These are phyloP conservation scores for Trametes cubensis DNA, from an alignment of 768 basidiomycete species.

Conservation along the genomic window DNA sequence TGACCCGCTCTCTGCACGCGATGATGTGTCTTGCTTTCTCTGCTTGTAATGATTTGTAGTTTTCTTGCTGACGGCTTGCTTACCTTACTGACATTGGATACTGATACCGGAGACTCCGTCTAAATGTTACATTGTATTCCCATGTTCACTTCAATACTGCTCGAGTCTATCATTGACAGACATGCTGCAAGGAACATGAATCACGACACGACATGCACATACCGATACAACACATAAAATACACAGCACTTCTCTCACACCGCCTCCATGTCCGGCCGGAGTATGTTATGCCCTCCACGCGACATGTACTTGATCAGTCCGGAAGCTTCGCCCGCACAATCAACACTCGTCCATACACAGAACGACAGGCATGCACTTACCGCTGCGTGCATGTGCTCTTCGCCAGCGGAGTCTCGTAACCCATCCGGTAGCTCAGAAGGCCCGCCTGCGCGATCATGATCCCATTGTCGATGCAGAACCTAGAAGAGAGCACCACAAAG, in stretches of 20 bases:
- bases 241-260: background rate
- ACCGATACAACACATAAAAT: conserved; percentile 1
- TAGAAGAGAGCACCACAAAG: conserved; percentile 33
- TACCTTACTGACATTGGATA: too few relatives aligned
- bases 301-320: conserved; percentile 93
- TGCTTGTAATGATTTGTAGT: too few relatives aligned
- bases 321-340: conserved; percentile 58
- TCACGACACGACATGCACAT: too few relatives aligned
- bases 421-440: conserved; percentile 89
- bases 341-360: background rate
- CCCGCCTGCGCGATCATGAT: conserved; percentile 99
- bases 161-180: too few relatives aligned
- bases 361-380: conserved; percentile 42
- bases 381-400: conserved; percentile 93
- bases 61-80: too few relatives aligned
- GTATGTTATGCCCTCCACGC: conserved; percentile 72
- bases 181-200: too few relatives aligned
- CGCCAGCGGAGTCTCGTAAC: conserved; percentile 70
- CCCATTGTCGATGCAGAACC: conserved; percentile 99
- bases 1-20: too few relatives aligned
- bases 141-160: too few relatives aligned
- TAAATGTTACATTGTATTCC: too few relatives aligned
- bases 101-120: too few relatives aligned
- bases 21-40: too few relatives aligned
- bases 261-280: background rate